A percentile compares a stretch with the other conserved stretches of the same genome.
These are phyloP conservation scores for Lathyrus oleraceus DNA, from an alignment of 306 rosid genomes.

Conservation along the genomic window DNA sequence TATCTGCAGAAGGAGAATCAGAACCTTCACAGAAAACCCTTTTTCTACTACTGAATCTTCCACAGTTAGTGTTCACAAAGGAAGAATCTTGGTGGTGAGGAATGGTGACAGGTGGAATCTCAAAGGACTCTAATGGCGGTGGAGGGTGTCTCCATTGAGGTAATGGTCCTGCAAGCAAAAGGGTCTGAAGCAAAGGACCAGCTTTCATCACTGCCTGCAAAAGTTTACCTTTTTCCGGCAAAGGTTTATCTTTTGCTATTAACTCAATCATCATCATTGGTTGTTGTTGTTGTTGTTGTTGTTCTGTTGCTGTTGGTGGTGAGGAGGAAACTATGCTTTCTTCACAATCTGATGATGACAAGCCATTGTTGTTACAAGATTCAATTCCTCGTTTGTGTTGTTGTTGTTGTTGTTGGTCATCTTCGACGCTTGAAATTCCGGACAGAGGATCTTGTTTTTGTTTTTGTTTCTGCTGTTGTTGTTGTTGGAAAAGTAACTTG, in stretches of 20 bases:
- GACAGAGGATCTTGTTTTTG: constrained; percentile 62
- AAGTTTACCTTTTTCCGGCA: constrained; percentile 97
- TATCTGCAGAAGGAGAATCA: constrained; percentile 69
- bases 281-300: constrained; percentile 33
- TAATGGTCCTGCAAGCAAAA: constrained; percentile 92
- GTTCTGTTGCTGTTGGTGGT: constrained; percentile 10
- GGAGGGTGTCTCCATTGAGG: constrained; percentile 99
- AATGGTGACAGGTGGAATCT: constrained; percentile 89
- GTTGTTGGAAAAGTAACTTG: constrained; percentile 50
- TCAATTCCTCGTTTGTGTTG: constrained; percentile 65
- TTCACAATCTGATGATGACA: constrained; percentile 91
- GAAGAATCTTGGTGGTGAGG: constrained; percentile 65
- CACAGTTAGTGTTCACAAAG: constrained; percentile 48
- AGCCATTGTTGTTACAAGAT: constrained; percentile 57
- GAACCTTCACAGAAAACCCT: constrained; percentile 64
- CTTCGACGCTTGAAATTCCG: constrained; percentile 92
- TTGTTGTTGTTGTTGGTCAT: constrained; percentile 50
- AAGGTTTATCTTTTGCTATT: constrained; percentile 55
- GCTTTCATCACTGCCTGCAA: constrained; percentile 98
- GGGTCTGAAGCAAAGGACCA: constrained; percentile 88
- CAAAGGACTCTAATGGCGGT: constrained; percentile 84
- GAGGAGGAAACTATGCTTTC: constrained; percentile 97
- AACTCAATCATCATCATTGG: constrained; percentile 53
- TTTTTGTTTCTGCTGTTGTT: constrained; percentile 34
- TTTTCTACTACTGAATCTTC: constrained; percentile 61